These are phyloP conservation scores for Crotalaria pallida DNA, from an alignment of 306 rosid species.

Conservation along the genomic window DNA sequence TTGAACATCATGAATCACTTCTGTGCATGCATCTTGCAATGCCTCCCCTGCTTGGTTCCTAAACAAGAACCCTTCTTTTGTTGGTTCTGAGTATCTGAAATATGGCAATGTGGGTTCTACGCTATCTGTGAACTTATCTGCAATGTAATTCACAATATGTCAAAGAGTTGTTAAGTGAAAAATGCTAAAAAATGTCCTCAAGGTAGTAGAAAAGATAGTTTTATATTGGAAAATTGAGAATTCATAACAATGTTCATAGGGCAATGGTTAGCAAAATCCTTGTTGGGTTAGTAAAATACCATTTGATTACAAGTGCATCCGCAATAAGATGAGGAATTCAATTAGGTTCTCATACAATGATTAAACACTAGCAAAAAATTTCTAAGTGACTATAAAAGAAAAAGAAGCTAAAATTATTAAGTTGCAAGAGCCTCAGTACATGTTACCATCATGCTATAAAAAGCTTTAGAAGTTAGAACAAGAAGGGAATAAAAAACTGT, in stretches of 20 bases:
- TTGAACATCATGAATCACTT: slow-evolving; percentile 44
- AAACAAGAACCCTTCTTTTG: slow-evolving; percentile 69
- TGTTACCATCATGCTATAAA: not conserved
- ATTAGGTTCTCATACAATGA: not conserved
- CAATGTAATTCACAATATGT: slow-evolving; percentile 31
- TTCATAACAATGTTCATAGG: no score
- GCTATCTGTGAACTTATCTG: slow-evolving; percentile 85
- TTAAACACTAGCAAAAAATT: not conserved
- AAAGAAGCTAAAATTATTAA: no score
- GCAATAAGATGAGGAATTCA: not conserved
- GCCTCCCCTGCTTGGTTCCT: slow-evolving; percentile 41
- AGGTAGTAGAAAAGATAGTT: no score
- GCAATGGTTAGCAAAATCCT: no score
- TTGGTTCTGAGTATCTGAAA: slow-evolving; percentile 50
- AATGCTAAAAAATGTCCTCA: no score
- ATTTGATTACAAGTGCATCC: not conserved
- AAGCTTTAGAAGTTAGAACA: not conserved
- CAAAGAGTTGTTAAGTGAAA: not conserved
- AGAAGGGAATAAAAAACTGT: not conserved
- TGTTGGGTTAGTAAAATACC: not conserved
- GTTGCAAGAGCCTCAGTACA: not conserved
- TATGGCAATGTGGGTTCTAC: slow-evolving; percentile 48
- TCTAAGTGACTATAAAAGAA: no score
- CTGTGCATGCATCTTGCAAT: slow-evolving; percentile 55
- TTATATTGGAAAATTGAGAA: no score